Conservation (phyloP, 345 rosid genomes). For the Eucalyptus caleyi region DNA sequence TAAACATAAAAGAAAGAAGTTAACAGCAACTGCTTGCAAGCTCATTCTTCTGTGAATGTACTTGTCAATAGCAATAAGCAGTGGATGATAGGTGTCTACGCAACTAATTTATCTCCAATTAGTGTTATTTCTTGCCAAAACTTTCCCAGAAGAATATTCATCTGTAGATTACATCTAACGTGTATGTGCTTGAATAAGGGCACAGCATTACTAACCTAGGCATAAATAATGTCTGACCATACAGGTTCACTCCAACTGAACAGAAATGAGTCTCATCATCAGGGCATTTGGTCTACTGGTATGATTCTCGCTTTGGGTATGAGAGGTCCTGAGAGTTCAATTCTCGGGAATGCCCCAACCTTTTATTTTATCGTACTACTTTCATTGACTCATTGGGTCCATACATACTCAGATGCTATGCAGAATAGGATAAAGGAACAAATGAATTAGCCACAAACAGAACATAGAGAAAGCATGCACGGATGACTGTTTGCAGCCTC, state of each 20-base stretch:
- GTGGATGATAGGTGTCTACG: not conserved
- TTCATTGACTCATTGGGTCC: not conserved
- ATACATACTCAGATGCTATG: not conserved
- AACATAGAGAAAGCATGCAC: not conserved
- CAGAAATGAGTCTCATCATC: not conserved
- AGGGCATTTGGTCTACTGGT: slow-evolving; percentile 82
- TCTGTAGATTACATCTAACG: not conserved
- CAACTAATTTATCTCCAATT: not conserved
- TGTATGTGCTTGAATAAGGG: not conserved
- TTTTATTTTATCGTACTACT: not conserved
- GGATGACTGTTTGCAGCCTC: not conserved
- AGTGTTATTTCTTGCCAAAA: not conserved
- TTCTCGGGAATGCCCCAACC: slow-evolving; percentile 56
- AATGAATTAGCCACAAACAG: not conserved
- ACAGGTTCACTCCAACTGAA: not conserved
- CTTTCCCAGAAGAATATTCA: not conserved
- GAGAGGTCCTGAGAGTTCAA: slow-evolving; percentile 76
- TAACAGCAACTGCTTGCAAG: not conserved
- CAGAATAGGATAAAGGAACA: not conserved
- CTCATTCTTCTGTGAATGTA: not conserved
- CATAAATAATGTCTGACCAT: not conserved
- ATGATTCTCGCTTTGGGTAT: slow-evolving; percentile 86
- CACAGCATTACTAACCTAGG: not conserved
- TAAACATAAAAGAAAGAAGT: not conserved
- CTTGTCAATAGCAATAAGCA: not conserved